A percentile compares a stretch with the other conserved stretches of the same genome.
These are phyloP conservation scores for Lipomyces orientalis DNA, from an alignment of 805 yeast species.

Conservation along the genomic window DNA sequence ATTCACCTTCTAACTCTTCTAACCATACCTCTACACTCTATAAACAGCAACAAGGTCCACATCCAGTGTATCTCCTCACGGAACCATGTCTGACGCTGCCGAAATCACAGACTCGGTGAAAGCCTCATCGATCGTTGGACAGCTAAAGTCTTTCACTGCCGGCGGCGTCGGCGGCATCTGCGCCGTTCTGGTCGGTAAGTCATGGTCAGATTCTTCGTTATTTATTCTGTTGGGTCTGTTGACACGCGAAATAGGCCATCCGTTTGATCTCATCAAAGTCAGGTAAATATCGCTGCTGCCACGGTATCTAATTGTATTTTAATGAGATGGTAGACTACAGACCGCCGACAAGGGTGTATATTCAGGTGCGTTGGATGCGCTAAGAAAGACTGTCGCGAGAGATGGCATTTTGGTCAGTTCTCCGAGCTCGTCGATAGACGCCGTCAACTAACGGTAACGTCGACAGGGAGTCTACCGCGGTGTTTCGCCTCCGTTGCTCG, in stretches of 20 bases:
- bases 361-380: slow-evolving; percentile 67
- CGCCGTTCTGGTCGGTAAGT: slow-evolving; percentile 83
- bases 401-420: slow-evolving; percentile 60
- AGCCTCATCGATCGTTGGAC: slow-evolving; percentile 58
- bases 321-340: slow-evolving; percentile 61
- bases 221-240: not conserved
- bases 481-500: slow-evolving; percentile 90
- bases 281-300: slow-evolving; percentile 6
- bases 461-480: slow-evolving; percentile 82
- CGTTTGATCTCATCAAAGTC: slow-evolving; percentile 92
- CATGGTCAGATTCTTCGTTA: not conserved
- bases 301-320: not conserved
- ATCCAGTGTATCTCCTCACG: not conserved
- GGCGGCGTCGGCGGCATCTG: slow-evolving; percentile 98
- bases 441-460: not conserved
- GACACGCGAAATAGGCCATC: slow-evolving; percentile 55
- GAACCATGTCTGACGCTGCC: slow-evolving; percentile 40
- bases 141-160: slow-evolving; percentile 82
- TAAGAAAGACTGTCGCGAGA: slow-evolving; percentile 67
- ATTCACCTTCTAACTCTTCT: not conserved
- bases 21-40: not conserved
- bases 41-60: not conserved
- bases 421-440: not conserved
- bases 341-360: slow-evolving; percentile 68
- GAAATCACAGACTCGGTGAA: slow-evolving; percentile 37